Evolutionary conservation across 768 basidiomycete species (phyloP).

Genomic region (Trametes cinnabarina): DNA sequence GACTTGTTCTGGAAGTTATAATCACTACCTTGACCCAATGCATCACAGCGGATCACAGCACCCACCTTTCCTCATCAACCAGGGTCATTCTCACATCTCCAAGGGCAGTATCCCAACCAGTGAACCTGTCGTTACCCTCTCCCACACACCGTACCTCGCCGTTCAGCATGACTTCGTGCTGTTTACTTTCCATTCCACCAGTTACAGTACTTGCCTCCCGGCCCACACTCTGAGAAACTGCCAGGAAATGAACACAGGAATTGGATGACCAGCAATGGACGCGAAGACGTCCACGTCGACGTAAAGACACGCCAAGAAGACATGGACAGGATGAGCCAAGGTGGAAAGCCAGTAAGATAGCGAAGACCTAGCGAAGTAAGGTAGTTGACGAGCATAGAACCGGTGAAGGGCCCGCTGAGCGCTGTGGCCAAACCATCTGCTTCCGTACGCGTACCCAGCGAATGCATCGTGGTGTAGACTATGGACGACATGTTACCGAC

Average conservation of each 20-base stretch:
- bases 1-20: no score
- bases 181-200: constrained; percentile 89
- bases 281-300: constrained; percentile 83
- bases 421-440: constrained; percentile 90
- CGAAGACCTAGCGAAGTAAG: constrained; percentile 58
- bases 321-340: constrained; percentile 51
- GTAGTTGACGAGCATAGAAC: constrained; percentile 68
- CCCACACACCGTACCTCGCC: constrained; percentile 55
- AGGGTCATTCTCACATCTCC: constrained; percentile 13
- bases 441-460: constrained; percentile 98
- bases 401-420: constrained; percentile 88
- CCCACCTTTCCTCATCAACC: background rate
- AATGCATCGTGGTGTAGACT: constrained; percentile 85
- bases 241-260: constrained; percentile 44
- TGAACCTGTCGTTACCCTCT: constrained; percentile 2
- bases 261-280: constrained; percentile 66
- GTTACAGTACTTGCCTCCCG: constrained; percentile 72
- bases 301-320: constrained; percentile 66
- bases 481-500: constrained; percentile 85
- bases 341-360: constrained; percentile 49
- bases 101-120: constrained; percentile 31
- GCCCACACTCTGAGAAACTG: constrained; percentile 77
- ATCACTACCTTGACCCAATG: no score
- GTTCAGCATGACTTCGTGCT: constrained; percentile 69
- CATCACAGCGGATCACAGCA: no score